Conservation (phyloP, 2,329 filamentous ascomycete species). For the Talaromyces rugulosus region DNA sequence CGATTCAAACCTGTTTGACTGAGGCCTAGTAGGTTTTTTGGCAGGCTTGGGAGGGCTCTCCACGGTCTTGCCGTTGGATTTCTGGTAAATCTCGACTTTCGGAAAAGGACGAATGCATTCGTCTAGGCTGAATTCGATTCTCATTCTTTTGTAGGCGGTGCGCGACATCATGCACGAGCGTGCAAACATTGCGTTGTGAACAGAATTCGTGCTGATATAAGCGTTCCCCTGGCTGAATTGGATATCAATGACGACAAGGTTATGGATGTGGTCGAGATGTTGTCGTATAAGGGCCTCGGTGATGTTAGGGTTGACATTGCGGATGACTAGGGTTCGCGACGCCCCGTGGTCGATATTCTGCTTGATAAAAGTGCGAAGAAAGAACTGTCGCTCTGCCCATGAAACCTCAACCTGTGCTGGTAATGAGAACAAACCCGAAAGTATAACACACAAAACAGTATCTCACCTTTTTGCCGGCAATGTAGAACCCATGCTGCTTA, state of each 20-base stretch:
- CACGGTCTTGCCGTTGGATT: not conserved
- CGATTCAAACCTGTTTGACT: conserved; percentile 60
- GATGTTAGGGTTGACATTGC: conserved; percentile 53
- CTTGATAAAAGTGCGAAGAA: conserved; percentile 58
- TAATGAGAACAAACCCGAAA: not conserved
- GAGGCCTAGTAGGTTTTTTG: conserved; percentile 36
- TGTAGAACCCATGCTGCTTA: conserved; percentile 62
- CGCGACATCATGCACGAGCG: conserved; percentile 69
- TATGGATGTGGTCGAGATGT: conserved; percentile 79
- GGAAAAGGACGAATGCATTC: conserved; percentile 64
- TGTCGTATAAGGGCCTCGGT: conserved; percentile 63
- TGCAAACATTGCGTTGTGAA: conserved; percentile 71
- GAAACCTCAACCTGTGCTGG: conserved; percentile 57
- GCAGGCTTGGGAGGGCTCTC: conserved; percentile 19
- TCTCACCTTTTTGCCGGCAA: conserved; percentile 64
- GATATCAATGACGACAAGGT: conserved; percentile 66
- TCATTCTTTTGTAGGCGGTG: conserved; percentile 64
- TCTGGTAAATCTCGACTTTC: conserved; percentile 13
- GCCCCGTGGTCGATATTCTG: conserved; percentile 63
- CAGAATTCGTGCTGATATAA: conserved; percentile 70
- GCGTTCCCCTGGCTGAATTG: conserved; percentile 56
- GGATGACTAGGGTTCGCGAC: conserved; percentile 69
- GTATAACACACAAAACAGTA: not conserved
- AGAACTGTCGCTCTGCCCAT: conserved; percentile 70
- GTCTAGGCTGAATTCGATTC: conserved; percentile 67